Conservation (phyloP, 2,329 filamentous ascomycete genomes). For the Pestalotiopsis sp. region DNA sequence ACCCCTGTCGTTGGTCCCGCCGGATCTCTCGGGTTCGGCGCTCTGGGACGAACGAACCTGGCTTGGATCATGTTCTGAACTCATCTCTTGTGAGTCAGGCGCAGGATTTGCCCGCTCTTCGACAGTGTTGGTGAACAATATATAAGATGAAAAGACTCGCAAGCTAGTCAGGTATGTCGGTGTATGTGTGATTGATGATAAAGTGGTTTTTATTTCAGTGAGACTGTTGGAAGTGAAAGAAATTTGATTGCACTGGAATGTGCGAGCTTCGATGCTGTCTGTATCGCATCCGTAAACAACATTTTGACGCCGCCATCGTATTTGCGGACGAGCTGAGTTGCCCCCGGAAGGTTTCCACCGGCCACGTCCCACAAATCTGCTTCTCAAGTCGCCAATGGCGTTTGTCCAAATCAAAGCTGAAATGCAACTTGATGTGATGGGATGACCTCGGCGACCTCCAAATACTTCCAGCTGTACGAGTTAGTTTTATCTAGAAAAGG, state of each 20-base stretch:
- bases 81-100: neutral
- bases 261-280: neutral
- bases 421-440: neutral
- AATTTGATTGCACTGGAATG: neutral
- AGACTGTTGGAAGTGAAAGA: neutral
- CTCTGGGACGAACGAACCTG: neutral
- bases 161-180: neutral
- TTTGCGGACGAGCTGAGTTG: neutral
- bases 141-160: neutral
- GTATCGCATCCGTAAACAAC: neutral
- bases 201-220: neutral
- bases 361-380: neutral
- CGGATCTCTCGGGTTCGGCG: neutral
- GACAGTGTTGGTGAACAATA: neutral
- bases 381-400: neutral
- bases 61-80: neutral
- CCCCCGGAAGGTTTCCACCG: neutral
- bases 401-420: neutral
- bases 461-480: neutral
- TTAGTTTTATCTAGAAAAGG: neutral
- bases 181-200: neutral
- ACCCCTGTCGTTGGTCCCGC: neutral
- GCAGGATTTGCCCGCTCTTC: neutral
- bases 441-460: neutral
- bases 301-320: neutral